Evolutionary conservation across 805 yeast genomes (phyloP).

Genomic region (Kazachstania martiniae): DNA sequence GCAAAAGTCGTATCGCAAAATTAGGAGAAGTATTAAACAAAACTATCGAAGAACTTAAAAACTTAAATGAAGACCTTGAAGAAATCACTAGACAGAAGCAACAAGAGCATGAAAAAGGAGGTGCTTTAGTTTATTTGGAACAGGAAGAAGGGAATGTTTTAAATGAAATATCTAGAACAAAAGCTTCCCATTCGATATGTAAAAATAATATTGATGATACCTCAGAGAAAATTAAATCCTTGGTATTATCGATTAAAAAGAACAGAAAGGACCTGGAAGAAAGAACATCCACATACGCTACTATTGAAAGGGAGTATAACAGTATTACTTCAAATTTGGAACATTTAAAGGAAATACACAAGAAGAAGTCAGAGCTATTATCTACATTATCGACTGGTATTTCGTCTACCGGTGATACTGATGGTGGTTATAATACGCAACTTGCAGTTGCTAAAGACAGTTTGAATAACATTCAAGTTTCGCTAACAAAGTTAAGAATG

Average conservation of each 20-base stretch:
- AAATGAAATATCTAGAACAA: slow-evolving; percentile 56
- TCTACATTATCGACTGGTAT: slow-evolving; percentile 82
- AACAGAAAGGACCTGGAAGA: slow-evolving; percentile 27
- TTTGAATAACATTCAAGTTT: slow-evolving; percentile 42
- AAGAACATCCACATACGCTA: slow-evolving; percentile 30
- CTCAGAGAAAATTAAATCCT: slow-evolving; percentile 24
- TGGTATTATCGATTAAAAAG: slow-evolving; percentile 28
- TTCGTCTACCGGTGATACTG: slow-evolving; percentile 65
- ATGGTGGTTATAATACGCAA: slow-evolving; percentile 70
- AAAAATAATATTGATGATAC: slow-evolving; percentile 50
- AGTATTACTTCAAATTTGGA: slow-evolving; percentile 35
- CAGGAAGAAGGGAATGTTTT: slow-evolving; percentile 41
- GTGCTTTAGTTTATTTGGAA: slow-evolving; percentile 50
- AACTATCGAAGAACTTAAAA: slow-evolving; percentile 43
- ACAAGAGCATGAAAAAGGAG: slow-evolving; percentile 49
- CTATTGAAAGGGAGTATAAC: slow-evolving; percentile 37
- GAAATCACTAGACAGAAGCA: slow-evolving; percentile 43
- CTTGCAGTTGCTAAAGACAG: slow-evolving; percentile 50
- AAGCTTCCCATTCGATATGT: slow-evolving; percentile 52
- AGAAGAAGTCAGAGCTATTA: slow-evolving; percentile 63
- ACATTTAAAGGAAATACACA: slow-evolving; percentile 35
- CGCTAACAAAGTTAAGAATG: slow-evolving; percentile 48
- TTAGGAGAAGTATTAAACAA: slow-evolving; percentile 36
- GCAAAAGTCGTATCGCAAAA: slow-evolving; percentile 31
- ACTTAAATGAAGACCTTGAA: slow-evolving; percentile 50